Evolutionary conservation across 768 basidiomycete genomes (phyloP), one percentile per base, ranked within the genome.

Genomic region (Lactifluus rugatus): DNA sequence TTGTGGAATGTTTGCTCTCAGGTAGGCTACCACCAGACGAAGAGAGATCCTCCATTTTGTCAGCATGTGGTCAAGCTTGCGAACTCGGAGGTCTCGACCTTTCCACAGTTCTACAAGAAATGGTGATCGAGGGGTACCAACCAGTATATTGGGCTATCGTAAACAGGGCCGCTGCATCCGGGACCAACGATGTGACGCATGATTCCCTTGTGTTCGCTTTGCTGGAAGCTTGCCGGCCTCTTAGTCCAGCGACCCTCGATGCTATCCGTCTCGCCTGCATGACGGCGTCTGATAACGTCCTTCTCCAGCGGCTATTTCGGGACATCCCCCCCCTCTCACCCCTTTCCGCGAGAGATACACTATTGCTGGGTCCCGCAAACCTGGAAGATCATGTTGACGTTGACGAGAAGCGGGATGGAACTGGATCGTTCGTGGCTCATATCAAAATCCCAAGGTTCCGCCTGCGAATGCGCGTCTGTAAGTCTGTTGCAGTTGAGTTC

Each of bases 71-170:
- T 3, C 79, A 80, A n/a, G 81, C 82, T 0, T 87, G 86, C 61
- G 64, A 69, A 13, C 65, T 73, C 0, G 74, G 80, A 44, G 70
- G 69, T n/a, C 56, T 87, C 1, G 76, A 81, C 1, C 70, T 87
- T 32, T 74, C 81, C 0, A 61, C 72, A 0, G 66, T 88, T n/a
- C 70, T 89, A 0, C 86, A 87, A 64, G 81, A 86, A 52, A 76
- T 69, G 36, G 78, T 71, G 6, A 80, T 87, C 34, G 87, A 87
- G 63, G 74, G 72, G 0, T 83, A 83, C 63, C 82, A 82, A 0
- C 81, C 84, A 0, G 64, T 89, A 5, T 88, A 88, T 63, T 89
- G 87, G 87, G 81, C 81, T 0, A 81, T 88, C 61, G 69, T 87
- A 21, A 62, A 61, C 84, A 83, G 57, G 76, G 75, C 9, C 66